Base-by-base conservation (phyloP, 1,139 yeast species). In the Candida sp. region DNA sequence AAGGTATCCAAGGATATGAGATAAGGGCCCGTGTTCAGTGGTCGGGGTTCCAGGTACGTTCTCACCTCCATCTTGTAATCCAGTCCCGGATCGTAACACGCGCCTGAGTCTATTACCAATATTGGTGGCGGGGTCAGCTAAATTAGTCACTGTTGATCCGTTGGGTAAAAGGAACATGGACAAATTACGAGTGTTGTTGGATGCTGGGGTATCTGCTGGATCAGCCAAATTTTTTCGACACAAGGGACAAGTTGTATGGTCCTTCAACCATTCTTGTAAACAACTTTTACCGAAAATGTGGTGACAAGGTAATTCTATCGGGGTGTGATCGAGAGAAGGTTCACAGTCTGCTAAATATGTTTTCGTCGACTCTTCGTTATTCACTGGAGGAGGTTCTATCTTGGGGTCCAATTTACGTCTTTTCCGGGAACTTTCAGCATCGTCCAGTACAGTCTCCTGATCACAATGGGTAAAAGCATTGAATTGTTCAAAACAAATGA, bases 241-340 rank as follows among this genome's bases (percentile, higher is more conserved):
- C 43, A 88, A 66, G 0, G 97, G 97, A 60, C 97, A 89, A 1
- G 88, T 79, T 30, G 79, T 71, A 46, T 84, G 80, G 39, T 73
- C 68, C 47, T 74, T 73, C 42, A 89, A 76, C 97, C 97, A 89
- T 51, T 83, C 85, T 48, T 70, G 74, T 35, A 87, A 66, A 64
- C 97, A 89, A 23, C 76, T 75, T 49, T 79, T 74, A 4, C 96
- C 96, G 66, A 88, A 87, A 1, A 79, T 57, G 57, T 87, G 96
- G 7, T 81, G 81, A 63, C 98, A 91, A 0, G 96, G 95, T 77
- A 91, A 72, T 49, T 75, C 69, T 2, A 86, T 68, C 0, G 97
- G 84, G 6, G 73, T 60, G 61, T 90, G 97, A 6, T 64, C 60
- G 54, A 74, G 81, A 4, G 56, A 62, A 4, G 59, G 64, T 1